These are phyloP conservation scores for Rhodotorula diobovata DNA, from an alignment of 768 basidiomycete genomes.

Conservation along the genomic window DNA sequence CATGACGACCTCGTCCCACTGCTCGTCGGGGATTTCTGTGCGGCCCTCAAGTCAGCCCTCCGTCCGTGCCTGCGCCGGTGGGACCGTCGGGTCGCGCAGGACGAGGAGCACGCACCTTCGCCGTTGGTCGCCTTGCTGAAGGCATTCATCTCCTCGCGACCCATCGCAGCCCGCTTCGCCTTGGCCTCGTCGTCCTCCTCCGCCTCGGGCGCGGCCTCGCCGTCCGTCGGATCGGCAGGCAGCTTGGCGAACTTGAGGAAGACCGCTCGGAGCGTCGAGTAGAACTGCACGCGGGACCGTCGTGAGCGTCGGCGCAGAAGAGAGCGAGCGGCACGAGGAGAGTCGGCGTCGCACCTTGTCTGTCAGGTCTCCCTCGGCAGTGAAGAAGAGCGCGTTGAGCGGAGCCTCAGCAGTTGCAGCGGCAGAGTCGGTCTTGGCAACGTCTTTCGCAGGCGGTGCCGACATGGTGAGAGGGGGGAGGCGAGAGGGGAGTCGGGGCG, in stretches of 20 bases:
- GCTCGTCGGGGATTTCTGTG: slow-evolving; percentile 26
- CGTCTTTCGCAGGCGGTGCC: neutral
- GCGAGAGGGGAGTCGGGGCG: neutral
- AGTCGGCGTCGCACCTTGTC: slow-evolving; percentile 11
- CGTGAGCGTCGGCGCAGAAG: neutral
- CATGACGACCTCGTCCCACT: slow-evolving; percentile 26
- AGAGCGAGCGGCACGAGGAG: neutral
- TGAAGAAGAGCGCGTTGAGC: neutral
- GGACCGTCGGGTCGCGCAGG: neutral
- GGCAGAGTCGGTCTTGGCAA: neutral
- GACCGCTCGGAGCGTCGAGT: slow-evolving; percentile 1
- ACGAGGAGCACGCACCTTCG: slow-evolving; percentile 7
- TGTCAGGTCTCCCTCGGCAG: neutral
- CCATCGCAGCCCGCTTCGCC: neutral
- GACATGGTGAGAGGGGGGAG: neutral
- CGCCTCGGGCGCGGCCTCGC: neutral
- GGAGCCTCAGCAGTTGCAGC: neutral
- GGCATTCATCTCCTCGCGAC: slow-evolving; percentile 8
- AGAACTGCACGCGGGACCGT: neutral
- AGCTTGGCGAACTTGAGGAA: slow-evolving; percentile 13
- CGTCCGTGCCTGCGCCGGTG: neutral
- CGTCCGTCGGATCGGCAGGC: neutral
- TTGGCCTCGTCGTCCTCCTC: neutral
- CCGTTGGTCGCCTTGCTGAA: slow-evolving; percentile 28
- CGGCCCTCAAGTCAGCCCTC: too few relatives aligned